These are phyloP conservation scores for Aspergillus sp. DNA, from an alignment of 2,329 filamentous ascomycete species.

Conservation along the genomic window DNA sequence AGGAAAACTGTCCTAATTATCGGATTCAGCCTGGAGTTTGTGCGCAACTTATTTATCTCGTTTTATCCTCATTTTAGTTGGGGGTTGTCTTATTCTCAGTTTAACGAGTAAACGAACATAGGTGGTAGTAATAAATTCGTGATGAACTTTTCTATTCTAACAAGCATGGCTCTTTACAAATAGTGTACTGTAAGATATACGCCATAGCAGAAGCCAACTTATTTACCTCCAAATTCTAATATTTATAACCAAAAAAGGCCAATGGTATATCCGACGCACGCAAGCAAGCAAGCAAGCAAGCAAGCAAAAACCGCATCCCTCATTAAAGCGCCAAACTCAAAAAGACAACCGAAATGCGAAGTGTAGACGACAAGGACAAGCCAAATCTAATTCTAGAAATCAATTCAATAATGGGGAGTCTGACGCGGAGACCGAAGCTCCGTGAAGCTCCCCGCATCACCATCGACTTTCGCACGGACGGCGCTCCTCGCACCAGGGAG, in stretches of 20 bases:
- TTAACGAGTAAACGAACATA: neutral
- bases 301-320: neutral
- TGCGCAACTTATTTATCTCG: neutral
- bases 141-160: neutral
- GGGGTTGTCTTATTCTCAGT: neutral
- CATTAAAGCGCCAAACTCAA: neutral
- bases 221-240: neutral
- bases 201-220: neutral
- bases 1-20: neutral
- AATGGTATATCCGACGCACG: neutral
- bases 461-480: conserved; percentile 10
- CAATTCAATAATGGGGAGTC: neutral
- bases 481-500: conserved; percentile 26
- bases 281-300: too few species aligned
- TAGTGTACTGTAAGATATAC: neutral
- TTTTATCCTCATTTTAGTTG: neutral
- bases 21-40: neutral
- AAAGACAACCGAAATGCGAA: neutral
- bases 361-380: neutral
- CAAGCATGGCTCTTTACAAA: neutral
- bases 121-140: neutral
- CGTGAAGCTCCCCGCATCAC: conserved; percentile 9
- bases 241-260: neutral
- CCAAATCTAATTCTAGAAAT: neutral
- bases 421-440: conserved; percentile 3